Evolutionary conservation across 352 stramenopile species (phyloP).

Genomic region (Lagenidium giganteum): DNA sequence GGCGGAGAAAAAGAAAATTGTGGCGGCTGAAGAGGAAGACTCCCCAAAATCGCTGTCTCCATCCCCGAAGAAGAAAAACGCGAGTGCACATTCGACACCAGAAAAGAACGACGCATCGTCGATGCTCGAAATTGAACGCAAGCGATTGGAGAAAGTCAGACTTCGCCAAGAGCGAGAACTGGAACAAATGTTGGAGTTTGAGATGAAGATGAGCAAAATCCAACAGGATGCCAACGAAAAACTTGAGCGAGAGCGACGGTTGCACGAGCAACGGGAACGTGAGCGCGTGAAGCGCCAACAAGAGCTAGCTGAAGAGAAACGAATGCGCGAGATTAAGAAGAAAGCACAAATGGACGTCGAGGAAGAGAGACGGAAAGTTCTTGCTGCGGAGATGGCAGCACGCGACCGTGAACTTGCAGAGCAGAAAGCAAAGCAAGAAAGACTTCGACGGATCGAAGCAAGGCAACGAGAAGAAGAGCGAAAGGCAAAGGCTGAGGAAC

Average conservation of each 20-base stretch:
- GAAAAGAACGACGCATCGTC: constrained; percentile 20
- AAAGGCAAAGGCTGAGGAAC: constrained; percentile 69
- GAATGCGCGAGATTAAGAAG: constrained; percentile 76
- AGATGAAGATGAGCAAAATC: constrained; percentile 87
- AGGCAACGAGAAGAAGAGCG: constrained; percentile 66
- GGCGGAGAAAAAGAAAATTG: constrained; percentile 70
- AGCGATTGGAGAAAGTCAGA: constrained; percentile 71
- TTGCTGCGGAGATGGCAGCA: constrained; percentile 65
- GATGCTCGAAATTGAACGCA: constrained; percentile 61
- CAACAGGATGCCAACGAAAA: constrained; percentile 72
- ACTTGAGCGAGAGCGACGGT: constrained; percentile 52
- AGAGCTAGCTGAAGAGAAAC: constrained; percentile 70
- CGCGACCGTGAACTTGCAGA: constrained; percentile 68
- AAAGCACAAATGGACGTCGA: constrained; percentile 79
- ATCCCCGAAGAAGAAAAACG: constrained; percentile 1
- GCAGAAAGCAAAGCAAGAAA: constrained; percentile 74
- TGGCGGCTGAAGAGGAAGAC: constrained; percentile 40
- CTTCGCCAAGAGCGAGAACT: constrained; percentile 75
- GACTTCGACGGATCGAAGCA: constrained; percentile 55
- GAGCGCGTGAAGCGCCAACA: constrained; percentile 53
- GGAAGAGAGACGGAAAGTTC: constrained; percentile 59
- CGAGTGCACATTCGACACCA: constrained; percentile 11
- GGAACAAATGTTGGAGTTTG: constrained; percentile 90
- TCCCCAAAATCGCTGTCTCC: constrained; percentile 9
- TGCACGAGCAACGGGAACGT: constrained; percentile 69